Evolutionary conservation across 2,329 filamentous ascomycete species (phyloP), one percentile per base, ranked within the genome.

Genomic region (Colletotrichum falcatum): DNA sequence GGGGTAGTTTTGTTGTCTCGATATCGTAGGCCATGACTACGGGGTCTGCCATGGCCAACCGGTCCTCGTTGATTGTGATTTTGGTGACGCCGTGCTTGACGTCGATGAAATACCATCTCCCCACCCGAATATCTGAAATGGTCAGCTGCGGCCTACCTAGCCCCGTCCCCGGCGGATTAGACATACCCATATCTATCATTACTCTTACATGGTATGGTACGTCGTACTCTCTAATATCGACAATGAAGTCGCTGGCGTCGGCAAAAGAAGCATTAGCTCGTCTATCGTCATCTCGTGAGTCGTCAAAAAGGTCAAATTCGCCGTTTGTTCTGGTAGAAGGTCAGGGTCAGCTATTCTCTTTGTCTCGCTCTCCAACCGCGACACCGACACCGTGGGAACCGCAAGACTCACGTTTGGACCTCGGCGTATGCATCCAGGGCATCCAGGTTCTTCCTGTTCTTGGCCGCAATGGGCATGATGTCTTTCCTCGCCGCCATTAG

Each of bases 11-110:
- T 6, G 94, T 95, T 2, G 96, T 99, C 82, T 99, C 96, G 77
- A 99, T 99, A 90, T 99, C 96, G 82, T 91, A 99, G n/a, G 96
- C 96, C 88, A 99, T 92, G 26, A 99, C 93, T n/a, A 98, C 93
- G 1, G 96, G 96, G 77, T 99, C 96, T 28, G 97, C 95, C 81
- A 94, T 93, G 71, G 94, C 91, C 58, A 98, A 86, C 75, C 94
- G 91, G 71, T 97, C 94, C 79, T 95, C 93, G 78, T 98, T 91
- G 78, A 93, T 94, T 55, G 87, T 91, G 73, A 99, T 85, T n/a
- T 90, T 92, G 66, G 95, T 92, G 67, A 92, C 85, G 66, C 97
- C 96, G 77, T 98, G 95, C 79, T 97, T 98, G 58, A 94, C 93
- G 77, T 98, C 94, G 60, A 99, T 93, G 66, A 90, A 94, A 80